phyloP scores from a whole-genome alignment of 805 yeast species.

The Barnettozyma sucrosica region DNA sequence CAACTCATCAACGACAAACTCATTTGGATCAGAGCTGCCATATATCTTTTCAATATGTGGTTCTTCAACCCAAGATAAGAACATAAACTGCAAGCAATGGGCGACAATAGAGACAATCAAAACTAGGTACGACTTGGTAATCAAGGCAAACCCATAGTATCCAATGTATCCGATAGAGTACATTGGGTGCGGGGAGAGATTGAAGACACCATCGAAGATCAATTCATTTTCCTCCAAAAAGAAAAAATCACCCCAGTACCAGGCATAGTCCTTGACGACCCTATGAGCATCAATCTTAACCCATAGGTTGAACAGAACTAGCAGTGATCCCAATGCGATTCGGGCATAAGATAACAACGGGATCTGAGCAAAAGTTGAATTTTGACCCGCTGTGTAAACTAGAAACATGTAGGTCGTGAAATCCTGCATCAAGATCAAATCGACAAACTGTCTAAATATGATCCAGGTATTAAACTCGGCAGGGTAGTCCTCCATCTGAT shows the following conservation, averaged over 20 bases:
- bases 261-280: conserved; percentile 83
- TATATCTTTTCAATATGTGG: conserved; percentile 84
- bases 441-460: conserved; percentile 71
- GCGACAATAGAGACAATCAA: conserved; percentile 66
- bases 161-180: conserved; percentile 86
- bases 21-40: conserved; percentile 36
- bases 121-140: conserved; percentile 67
- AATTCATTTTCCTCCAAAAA: conserved; percentile 66
- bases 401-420: conserved; percentile 68
- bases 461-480: conserved; percentile 81
- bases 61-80: conserved; percentile 68
- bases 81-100: conserved; percentile 71
- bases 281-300: conserved; percentile 84
- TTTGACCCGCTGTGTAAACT: conserved; percentile 34
- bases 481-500: conserved; percentile 43
- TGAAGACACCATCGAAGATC: conserved; percentile 84
- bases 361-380: conserved; percentile 36
- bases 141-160: conserved; percentile 76
- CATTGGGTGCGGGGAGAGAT: conserved; percentile 90
- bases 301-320: conserved; percentile 73
- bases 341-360: conserved; percentile 42
- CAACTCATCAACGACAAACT: conserved; percentile 30
- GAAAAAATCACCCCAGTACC: conserved; percentile 96
- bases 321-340: conserved; percentile 49
- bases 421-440: conserved; percentile 79